Base-by-base conservation (phyloP, 75 land plant genomes). In the Pinus albicaulis region DNA sequence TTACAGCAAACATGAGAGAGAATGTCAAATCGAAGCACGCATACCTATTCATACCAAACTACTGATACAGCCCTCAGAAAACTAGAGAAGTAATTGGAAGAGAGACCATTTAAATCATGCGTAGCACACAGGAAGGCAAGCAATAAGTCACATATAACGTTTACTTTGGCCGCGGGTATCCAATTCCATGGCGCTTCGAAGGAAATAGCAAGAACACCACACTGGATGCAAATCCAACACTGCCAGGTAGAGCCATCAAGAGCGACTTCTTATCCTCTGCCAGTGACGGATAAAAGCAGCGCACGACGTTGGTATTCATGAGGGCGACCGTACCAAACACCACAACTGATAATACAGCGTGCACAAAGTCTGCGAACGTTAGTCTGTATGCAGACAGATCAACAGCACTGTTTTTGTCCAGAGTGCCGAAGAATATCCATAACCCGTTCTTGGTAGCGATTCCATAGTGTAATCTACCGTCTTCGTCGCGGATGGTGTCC, bases 401-500 rank as follows among this genome's bases (percentile, higher is more conserved):
- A 75, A 68, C 73, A 0, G 78, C 79, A 0, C 64, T 63, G 74
- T 69, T 74, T 3, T 70, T 77, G 4, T 69, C 78, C 0, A 74
- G 61, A 0, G 76, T 79, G 16, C 81, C 56, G 74, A 79, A 79
- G 87, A 92, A 92, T 64, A 82, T 77, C 64, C 87, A 83, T 59
- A 92, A 79, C 12, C 95, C 95, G 19, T 52, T 38, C 11, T 81
- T 76, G 20, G 95, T 92, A 56, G 87, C 93, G 55, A 92, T 7
- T 23, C 95, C 97, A 65, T 92, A 90, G 82, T 86, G 84, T 5
- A 79, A 36, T 14, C 5, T 64, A 3, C 95, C 97, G 53, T 92
- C 80, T 10, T 17, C 17, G 26, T 61, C 89, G 11, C 15, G 60
- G 84, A 87, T 89, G 78, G 90, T 92, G 81, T 94, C 97, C 7